These are phyloP conservation scores for Diaporthe amygdali DNA, from an alignment of 2,329 filamentous ascomycete species.

Conservation along the genomic window DNA sequence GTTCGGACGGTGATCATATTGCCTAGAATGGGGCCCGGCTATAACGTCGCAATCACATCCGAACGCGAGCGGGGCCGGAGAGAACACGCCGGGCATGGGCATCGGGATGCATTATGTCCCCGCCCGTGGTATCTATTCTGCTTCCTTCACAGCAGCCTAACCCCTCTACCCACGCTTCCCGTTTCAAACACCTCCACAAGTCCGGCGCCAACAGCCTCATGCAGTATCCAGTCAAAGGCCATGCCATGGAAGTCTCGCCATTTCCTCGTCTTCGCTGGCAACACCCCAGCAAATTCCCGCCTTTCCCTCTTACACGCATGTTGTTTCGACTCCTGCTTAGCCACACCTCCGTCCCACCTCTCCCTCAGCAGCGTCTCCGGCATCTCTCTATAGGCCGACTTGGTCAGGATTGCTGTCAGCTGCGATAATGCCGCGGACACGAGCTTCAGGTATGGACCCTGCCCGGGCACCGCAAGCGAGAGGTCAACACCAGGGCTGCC, in stretches of 20 bases:
- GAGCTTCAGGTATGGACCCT: constrained; percentile 71
- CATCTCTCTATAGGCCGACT: constrained; percentile 66
- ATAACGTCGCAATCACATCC: constrained; percentile 10
- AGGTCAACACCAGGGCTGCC: constrained; percentile 49
- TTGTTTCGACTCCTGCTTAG: constrained; percentile 46
- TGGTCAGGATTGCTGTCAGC: constrained; percentile 62
- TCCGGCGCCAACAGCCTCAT: constrained; percentile 73
- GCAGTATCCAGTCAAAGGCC: constrained; percentile 73
- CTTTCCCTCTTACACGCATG: constrained; percentile 53
- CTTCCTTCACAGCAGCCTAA: constrained; percentile 48
- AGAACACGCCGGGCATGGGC: background rate
- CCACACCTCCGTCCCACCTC: constrained; percentile 73
- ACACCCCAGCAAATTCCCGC: constrained; percentile 61
- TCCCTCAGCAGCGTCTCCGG: constrained; percentile 67
- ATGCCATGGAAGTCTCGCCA: constrained; percentile 76
- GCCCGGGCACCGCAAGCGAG: constrained; percentile 69
- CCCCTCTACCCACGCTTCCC: constrained; percentile 71
- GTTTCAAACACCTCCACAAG: constrained; percentile 78
- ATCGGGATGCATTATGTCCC: background rate
- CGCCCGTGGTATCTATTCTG: background rate
- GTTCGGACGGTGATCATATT: constrained; percentile 13
- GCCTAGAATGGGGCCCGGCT: constrained; percentile 10
- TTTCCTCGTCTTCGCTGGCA: constrained; percentile 67
- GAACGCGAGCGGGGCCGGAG: constrained; percentile 4
- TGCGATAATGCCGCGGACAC: constrained; percentile 66